Percentiles rank a stretch among this genome's conserved stretches.
These are phyloP conservation scores for Sclerotinia glacialis DNA, from an alignment of 2,329 filamentous ascomycete species.

Conservation along the genomic window DNA sequence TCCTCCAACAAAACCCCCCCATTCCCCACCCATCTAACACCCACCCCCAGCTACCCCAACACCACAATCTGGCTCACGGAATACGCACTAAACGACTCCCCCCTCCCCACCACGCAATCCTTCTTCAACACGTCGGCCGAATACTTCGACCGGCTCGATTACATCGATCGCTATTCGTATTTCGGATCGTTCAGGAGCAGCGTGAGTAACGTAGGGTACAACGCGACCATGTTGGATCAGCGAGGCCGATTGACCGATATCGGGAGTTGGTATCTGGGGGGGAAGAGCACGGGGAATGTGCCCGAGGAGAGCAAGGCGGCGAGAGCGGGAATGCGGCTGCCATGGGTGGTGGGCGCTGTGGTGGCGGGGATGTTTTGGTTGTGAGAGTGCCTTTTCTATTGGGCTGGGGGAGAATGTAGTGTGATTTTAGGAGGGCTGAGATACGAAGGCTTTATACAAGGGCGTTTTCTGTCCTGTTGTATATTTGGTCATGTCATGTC, in stretches of 20 bases:
- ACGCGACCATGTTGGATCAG: slow-evolving; percentile 66
- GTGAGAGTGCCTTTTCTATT: too few species aligned
- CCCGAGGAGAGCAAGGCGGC: slow-evolving; percentile 21
- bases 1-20: too few species aligned
- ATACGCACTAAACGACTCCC: slow-evolving; percentile 59
- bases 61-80: slow-evolving; percentile 75
- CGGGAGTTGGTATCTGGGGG: slow-evolving; percentile 73
- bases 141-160: slow-evolving; percentile 63
- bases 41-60: slow-evolving; percentile 52
- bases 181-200: slow-evolving; percentile 62
- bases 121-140: slow-evolving; percentile 67
- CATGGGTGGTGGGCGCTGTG: background rate
- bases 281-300: slow-evolving; percentile 44
- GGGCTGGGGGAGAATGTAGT: background rate
- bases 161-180: slow-evolving; percentile 58
- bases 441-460: background rate
- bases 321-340: background rate
- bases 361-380: background rate
- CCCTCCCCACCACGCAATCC: slow-evolving; percentile 54
- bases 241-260: slow-evolving; percentile 71
- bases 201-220: slow-evolving; percentile 71
- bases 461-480: background rate
- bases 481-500: background rate
- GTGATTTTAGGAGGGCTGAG: background rate
- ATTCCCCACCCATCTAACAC: slow-evolving; percentile 14